Percentiles rank a stretch among this genome's conserved stretches.
phyloP scores from a whole-genome alignment of 768 basidiomycete genomes.

The Sistotremastrum niveocremeum region DNA sequence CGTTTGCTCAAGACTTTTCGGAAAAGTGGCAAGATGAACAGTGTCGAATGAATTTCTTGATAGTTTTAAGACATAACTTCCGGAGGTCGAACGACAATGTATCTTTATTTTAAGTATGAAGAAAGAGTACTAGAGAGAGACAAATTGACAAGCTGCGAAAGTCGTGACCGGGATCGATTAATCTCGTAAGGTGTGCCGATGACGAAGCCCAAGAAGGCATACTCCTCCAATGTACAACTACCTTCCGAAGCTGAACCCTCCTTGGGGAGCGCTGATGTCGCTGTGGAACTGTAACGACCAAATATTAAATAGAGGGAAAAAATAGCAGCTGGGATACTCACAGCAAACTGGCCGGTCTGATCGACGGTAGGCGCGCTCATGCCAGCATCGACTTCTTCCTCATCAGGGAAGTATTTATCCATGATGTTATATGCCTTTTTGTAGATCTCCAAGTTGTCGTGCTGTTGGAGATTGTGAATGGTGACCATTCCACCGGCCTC shows the following conservation, averaged over 20 bases:
- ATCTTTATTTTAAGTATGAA: too few species aligned
- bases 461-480: slow-evolving; percentile 98
- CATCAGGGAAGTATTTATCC: slow-evolving; percentile 98
- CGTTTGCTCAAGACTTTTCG: too few species aligned
- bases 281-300: slow-evolving; percentile 52
- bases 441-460: slow-evolving; percentile 99
- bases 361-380: slow-evolving; percentile 68
- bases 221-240: slow-evolving; percentile 18
- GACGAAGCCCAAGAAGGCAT: too few species aligned
- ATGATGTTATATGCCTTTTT: slow-evolving; percentile 99
- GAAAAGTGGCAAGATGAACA: too few species aligned
- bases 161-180: too few species aligned
- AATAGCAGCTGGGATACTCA: slow-evolving; percentile 22
- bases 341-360: slow-evolving; percentile 59
- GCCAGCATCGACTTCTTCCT: slow-evolving; percentile 82
- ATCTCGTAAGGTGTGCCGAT: too few species aligned
- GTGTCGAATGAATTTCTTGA: too few species aligned
- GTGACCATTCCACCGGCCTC: slow-evolving; percentile 98
- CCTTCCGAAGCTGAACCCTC: slow-evolving; percentile 90
- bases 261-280: slow-evolving; percentile 79
- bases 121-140: too few species aligned
- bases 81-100: too few species aligned
- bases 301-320: slow-evolving; percentile 3
- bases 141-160: too few species aligned
- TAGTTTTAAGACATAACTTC: too few species aligned